Evolutionary conservation across 192 early-diverging fungal genomes (phyloP).

Genomic region (Lobosporangium transversale): DNA sequence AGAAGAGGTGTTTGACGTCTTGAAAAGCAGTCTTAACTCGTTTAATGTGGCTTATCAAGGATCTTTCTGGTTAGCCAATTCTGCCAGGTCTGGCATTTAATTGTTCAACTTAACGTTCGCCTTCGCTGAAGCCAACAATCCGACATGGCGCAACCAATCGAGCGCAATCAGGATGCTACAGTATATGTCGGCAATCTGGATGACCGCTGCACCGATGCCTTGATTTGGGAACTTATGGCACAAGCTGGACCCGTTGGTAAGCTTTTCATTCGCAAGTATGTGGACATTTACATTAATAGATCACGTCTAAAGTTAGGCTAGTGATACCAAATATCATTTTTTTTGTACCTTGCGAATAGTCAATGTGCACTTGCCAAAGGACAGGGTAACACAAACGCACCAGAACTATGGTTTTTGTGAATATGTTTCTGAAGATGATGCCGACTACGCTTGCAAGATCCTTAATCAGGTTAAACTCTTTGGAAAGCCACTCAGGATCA

Average conservation of each 20-base stretch:
- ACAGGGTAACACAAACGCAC: conserved; percentile 92
- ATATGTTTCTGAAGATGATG: conserved; percentile 93
- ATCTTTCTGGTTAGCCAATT: too few species aligned
- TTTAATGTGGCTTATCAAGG: too few species aligned
- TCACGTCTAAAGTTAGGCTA: too few species aligned
- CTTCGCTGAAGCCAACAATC: not conserved
- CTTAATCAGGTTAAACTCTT: conserved; percentile 97
- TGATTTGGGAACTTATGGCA: conserved; percentile 99
- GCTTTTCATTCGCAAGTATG: too few species aligned
- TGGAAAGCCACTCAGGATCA: conserved; percentile 94
- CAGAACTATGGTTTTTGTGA: conserved; percentile 98
- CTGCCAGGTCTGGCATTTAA: too few species aligned
- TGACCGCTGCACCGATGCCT: conserved; percentile 89
- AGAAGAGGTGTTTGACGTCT: too few species aligned
- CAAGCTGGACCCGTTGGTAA: conserved; percentile 94
- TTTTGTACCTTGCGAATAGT: too few species aligned
- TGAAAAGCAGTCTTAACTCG: too few species aligned
- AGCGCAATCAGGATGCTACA: conserved; percentile 98
- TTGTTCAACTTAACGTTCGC: too few species aligned
- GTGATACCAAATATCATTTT: too few species aligned
- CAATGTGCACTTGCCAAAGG: conserved; percentile 97
- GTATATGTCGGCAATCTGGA: conserved; percentile 98
- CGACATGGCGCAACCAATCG: conserved; percentile 57
- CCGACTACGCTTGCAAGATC: conserved; percentile 95
- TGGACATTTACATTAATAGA: too few species aligned